Evolutionary conservation across 2,329 filamentous ascomycete genomes (phyloP).

Genomic region (Daldinia sp.): DNA sequence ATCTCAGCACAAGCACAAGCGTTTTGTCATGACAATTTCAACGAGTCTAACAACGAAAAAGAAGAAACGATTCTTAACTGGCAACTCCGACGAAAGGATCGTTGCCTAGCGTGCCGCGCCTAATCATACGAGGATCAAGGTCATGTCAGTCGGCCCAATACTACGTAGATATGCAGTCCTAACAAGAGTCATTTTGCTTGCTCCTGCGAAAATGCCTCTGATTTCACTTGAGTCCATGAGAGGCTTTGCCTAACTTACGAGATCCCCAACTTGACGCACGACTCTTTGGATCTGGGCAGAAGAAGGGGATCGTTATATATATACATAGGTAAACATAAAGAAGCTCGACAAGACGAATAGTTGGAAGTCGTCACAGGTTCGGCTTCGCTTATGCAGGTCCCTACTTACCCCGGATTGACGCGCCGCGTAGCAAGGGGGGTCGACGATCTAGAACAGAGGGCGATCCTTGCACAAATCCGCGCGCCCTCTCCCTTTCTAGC

Average conservation of each 20-base stretch:
- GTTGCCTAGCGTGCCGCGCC: background rate
- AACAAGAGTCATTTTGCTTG: background rate
- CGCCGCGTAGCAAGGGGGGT: conserved; percentile 4
- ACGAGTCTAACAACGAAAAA: background rate
- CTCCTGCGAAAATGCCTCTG: background rate
- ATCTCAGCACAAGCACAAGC: background rate
- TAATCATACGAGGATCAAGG: conserved; percentile 2
- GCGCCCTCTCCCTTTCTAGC: background rate
- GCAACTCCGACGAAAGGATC: background rate
- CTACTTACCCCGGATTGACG: conserved; percentile 36
- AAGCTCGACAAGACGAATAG: background rate
- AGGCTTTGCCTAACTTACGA: background rate
- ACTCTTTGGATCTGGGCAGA: background rate
- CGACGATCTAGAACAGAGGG: conserved; percentile 10
- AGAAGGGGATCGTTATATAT: background rate
- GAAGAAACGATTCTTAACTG: background rate
- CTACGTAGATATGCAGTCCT: conserved; percentile 1
- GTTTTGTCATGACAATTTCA: background rate
- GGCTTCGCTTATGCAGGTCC: conserved; percentile 38
- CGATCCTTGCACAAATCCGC: background rate
- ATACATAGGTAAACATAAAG: background rate
- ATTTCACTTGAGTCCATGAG: background rate
- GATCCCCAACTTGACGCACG: background rate
- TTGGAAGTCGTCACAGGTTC: conserved; percentile 19
- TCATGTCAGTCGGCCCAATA: conserved; percentile 5